Evolutionary conservation across 208 protist genomes (phyloP).

Genomic region (Acanthamoeba castellanii): DNA sequence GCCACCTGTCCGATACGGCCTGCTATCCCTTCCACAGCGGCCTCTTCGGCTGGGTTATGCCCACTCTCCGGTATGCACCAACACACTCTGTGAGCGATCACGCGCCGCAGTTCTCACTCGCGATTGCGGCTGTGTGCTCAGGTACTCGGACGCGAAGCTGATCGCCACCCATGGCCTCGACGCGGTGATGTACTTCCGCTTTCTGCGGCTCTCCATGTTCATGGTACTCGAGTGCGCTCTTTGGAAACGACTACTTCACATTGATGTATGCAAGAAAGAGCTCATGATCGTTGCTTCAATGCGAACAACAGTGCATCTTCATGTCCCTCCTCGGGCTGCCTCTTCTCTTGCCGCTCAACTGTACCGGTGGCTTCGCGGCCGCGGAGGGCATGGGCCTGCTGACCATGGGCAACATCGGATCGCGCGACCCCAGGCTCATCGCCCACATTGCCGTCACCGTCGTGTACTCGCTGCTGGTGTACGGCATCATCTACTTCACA

Average conservation of each 20-base stretch:
- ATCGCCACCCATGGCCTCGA: slow-evolving; percentile 17
- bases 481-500: not conserved
- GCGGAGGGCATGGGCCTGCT: slow-evolving; percentile 25
- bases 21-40: slow-evolving; percentile 58
- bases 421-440: not conserved
- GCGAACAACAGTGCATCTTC: slow-evolving; percentile 7
- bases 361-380: not conserved
- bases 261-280: too few relatives aligned
- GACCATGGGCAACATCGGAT: slow-evolving; percentile 56
- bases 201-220: not conserved
- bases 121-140: not conserved
- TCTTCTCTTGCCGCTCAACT: not conserved
- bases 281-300: too few relatives aligned
- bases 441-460: slow-evolving; percentile 34
- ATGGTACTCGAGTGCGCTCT: not conserved
- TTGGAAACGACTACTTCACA: too few relatives aligned
- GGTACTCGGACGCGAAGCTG: slow-evolving; percentile 55
- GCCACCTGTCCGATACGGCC: slow-evolving; percentile 6
- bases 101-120: not conserved
- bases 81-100: not conserved
- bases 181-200: slow-evolving; percentile 61
- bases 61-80: not conserved
- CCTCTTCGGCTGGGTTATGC: slow-evolving; percentile 18
- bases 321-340: slow-evolving; percentile 31
- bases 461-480: slow-evolving; percentile 22